These are phyloP conservation scores for Beauveria scarabaeidicola DNA, from an alignment of 2,329 filamentous ascomycete genomes.

Conservation along the genomic window DNA sequence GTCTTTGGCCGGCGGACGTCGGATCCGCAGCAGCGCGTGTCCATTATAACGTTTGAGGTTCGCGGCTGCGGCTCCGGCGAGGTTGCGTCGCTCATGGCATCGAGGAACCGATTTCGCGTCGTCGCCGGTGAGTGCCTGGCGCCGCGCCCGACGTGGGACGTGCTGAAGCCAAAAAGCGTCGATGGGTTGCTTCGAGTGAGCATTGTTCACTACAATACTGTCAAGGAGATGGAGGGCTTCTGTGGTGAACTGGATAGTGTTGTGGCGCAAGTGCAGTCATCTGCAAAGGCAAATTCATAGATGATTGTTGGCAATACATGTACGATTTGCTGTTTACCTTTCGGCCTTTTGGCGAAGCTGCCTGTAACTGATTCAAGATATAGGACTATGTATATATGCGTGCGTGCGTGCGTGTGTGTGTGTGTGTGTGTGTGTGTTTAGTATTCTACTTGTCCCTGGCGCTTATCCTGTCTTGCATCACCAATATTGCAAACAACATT, in stretches of 20 bases:
- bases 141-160: neutral
- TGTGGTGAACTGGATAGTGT: neutral
- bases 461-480: too few relatives aligned
- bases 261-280: neutral
- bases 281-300: too few relatives aligned
- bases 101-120: neutral
- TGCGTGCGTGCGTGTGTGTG: too few relatives aligned
- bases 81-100: constrained; percentile 3
- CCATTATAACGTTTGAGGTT: neutral
- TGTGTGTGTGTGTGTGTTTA: neutral
- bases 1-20: neutral
- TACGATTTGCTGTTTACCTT: neutral
- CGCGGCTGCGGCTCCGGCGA: neutral
- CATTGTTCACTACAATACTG: constrained; percentile 4
- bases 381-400: neutral
- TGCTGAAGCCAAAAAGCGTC: neutral
- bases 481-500: neutral
- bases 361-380: neutral
- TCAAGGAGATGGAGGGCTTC: neutral
- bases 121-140: neutral
- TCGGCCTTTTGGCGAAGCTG: neutral
- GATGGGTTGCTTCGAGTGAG: neutral
- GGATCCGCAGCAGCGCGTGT: neutral
- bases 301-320: too few relatives aligned
- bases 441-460: neutral